These are phyloP conservation scores for Pichia ethanolica DNA, from an alignment of 805 yeast species.

Conservation along the genomic window DNA sequence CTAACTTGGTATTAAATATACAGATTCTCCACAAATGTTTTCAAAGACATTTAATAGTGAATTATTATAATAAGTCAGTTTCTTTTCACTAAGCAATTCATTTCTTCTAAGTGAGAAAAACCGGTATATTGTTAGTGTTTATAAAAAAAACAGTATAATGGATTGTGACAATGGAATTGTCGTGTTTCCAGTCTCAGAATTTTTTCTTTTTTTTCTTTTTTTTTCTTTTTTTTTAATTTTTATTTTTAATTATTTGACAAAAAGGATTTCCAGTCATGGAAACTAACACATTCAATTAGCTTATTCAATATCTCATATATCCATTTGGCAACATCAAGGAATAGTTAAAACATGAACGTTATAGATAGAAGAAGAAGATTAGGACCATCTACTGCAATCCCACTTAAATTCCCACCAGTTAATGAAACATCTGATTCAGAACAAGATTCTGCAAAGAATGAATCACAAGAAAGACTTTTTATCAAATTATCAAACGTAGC, in stretches of 20 bases:
- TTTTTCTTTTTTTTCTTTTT: background rate
- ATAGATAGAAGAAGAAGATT: conserved; percentile 78
- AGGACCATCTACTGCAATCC: conserved; percentile 68
- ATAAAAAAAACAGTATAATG: too few species aligned
- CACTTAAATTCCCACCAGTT: conserved; percentile 32
- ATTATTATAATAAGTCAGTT: too few species aligned
- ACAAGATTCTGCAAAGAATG: background rate
- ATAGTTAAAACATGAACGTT: conserved; percentile 25
- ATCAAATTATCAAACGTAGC: conserved; percentile 55
- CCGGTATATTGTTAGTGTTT: too few species aligned
- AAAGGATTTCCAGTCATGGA: background rate
- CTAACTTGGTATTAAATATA: too few species aligned
- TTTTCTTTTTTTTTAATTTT: too few species aligned
- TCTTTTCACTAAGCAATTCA: too few species aligned
- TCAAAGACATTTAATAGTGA: too few species aligned
- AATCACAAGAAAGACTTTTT: conserved; percentile 31
- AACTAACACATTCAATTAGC: too few species aligned
- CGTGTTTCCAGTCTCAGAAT: background rate
- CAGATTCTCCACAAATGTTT: too few species aligned
- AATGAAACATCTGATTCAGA: background rate
- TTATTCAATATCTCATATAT: too few species aligned
- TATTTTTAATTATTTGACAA: background rate
- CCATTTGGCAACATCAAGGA: too few species aligned
- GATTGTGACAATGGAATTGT: background rate
- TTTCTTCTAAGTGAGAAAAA: too few species aligned